Evolutionary conservation across 345 rosid species (phyloP), one percentile per base, ranked within the genome.

Genomic region (Excoecaria cochinchinensis): DNA sequence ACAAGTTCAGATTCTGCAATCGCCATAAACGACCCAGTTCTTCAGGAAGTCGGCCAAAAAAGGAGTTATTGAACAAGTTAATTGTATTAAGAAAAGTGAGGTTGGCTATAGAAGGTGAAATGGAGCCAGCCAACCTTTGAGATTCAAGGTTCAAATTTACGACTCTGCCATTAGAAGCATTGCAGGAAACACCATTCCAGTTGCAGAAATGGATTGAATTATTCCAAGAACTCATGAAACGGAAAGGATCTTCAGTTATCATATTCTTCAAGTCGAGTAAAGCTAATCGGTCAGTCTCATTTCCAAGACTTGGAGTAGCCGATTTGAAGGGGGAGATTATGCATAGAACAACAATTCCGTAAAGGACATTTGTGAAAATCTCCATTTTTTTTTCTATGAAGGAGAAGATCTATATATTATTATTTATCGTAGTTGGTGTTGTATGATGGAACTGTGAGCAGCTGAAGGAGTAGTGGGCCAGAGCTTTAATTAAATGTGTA

Each of bases 161-260:
- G 13, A 75, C 82, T 51, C 82, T 70, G 1, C 51, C 42, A 24
- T 22, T 47, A 9, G 67, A 38, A 9, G 53, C 21, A 58, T 13
- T 57, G 76, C 82, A 80, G 4, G 69, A 75, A 59, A 71, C 82
- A 39, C 82, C 82, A 48, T 50, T 14, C 79, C 82, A 79, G 16
- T 75, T 75, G 72, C 82, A 75, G 76, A 79, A 75, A 58, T 71
- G 75, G 56, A 70, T 8, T 4, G 82, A 79, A 19, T 75, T 76
- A 59, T 79, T 71, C 82, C 79, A 75, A 1, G 79, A 79, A 67
- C 55, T 71, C 76, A 79, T 62, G 68, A 75, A 58, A 7, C 40
- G 21, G 8, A 47, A 38, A 19, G 82, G 79, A 59, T 79, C 82
- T 50, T 79, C 40, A 38, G 79, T 71, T 63, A 79, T 79, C 51